phyloP scores from a whole-genome alignment of 805 yeast species.

The Sugiyamaella mastotermitis region DNA sequence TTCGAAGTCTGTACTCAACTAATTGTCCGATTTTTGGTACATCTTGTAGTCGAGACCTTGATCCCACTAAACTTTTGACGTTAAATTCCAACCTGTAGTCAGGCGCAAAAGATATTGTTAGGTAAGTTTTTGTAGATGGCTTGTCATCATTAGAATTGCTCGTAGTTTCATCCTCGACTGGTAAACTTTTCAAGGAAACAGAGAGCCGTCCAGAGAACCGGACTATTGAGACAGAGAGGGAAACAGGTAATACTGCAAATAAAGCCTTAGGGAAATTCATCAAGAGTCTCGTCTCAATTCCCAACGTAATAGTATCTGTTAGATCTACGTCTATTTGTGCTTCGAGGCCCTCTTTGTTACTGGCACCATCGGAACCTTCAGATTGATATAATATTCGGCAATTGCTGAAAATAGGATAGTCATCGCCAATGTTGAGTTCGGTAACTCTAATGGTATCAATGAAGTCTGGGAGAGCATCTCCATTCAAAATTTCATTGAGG shows the following conservation, averaged over 20 bases:
- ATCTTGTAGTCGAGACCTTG: slow-evolving; percentile 85
- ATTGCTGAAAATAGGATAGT: slow-evolving; percentile 90
- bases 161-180: slow-evolving; percentile 14
- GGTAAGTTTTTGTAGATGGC: slow-evolving; percentile 41
- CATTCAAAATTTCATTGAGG: slow-evolving; percentile 55
- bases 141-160: slow-evolving; percentile 2
- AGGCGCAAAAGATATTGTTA: slow-evolving; percentile 86
- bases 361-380: slow-evolving; percentile 26
- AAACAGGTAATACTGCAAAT: slow-evolving; percentile 83
- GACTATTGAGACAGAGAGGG: slow-evolving; percentile 78
- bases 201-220: slow-evolving; percentile 87
- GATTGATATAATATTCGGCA: slow-evolving; percentile 55
- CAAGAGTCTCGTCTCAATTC: slow-evolving; percentile 72
- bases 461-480: slow-evolving; percentile 69
- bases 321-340: slow-evolving; percentile 90
- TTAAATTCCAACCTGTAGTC: slow-evolving; percentile 86
- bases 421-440: slow-evolving; percentile 90
- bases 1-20: slow-evolving; percentile 72
- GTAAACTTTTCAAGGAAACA: slow-evolving; percentile 42
- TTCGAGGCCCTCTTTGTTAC: slow-evolving; percentile 44
- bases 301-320: slow-evolving; percentile 79
- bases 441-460: slow-evolving; percentile 72
- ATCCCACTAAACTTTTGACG: slow-evolving; percentile 84
- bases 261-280: slow-evolving; percentile 78
- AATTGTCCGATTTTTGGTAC: slow-evolving; percentile 86